Evolutionary conservation across 768 basidiomycete genomes (phyloP).

Genomic region (Amanita pallidorosea): DNA sequence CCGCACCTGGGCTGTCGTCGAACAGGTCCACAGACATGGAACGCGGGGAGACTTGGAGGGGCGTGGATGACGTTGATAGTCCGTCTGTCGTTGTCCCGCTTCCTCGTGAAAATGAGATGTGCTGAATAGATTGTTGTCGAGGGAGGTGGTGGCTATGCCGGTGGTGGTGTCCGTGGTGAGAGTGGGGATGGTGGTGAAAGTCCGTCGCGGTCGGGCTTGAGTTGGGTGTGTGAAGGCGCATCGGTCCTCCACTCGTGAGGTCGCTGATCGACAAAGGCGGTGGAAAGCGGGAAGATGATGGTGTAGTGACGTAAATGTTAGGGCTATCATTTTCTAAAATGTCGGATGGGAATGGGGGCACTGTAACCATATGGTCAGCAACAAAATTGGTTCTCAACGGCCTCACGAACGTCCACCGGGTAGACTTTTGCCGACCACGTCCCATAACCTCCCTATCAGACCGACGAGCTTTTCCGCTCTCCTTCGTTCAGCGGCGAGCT

Average conservation of each 20-base stretch:
- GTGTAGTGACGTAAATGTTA: constrained; percentile 67
- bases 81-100: constrained; percentile 11
- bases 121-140: constrained; percentile 52
- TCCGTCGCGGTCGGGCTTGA: constrained; percentile 45
- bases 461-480: constrained; percentile 52
- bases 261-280: constrained; percentile 32
- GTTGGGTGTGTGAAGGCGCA: constrained; percentile 37
- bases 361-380: constrained; percentile 13
- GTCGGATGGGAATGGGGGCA: constrained; percentile 39
- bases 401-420: constrained; percentile 38
- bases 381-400: constrained; percentile 2
- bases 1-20: constrained; percentile 19
- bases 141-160: constrained; percentile 34
- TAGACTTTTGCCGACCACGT: constrained; percentile 45
- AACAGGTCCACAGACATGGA: constrained; percentile 35
- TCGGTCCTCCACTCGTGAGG: constrained; percentile 16
- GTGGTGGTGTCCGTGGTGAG: constrained; percentile 25
- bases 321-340: constrained; percentile 49
- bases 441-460: constrained; percentile 53
- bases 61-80: constrained; percentile 18
- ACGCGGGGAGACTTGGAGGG: constrained; percentile 29
- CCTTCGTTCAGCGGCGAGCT: constrained; percentile 41
- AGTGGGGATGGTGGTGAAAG: constrained; percentile 15
- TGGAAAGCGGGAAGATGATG: constrained; percentile 30
- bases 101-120: constrained; percentile 27